Evolutionary conservation across 2,329 filamentous ascomycete species (phyloP), one percentile per base, ranked within the genome.

Genomic region (Phyllosticta capitalensis): DNA sequence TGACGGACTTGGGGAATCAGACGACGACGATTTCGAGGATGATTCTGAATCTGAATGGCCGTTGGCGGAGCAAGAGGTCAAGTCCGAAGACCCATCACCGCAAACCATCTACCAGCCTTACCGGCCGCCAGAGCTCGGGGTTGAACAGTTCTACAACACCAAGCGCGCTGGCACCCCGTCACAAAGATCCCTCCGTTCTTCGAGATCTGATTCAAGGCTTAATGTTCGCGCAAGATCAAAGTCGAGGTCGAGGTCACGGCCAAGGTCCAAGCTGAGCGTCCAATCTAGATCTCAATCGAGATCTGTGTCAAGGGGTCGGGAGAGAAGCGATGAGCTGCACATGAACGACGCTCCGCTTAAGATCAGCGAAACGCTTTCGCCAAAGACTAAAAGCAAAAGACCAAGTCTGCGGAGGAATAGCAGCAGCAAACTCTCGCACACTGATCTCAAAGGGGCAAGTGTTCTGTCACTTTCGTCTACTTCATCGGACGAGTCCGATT

Each of bases 1-100:
- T 60, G 78, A 80, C 59, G 77, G 72, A 3, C 67, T 78, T 10
- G 71, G 70, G 45, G 64, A 74, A 22, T 72, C 74, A 12, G 73
- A 74, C 21, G 72, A 72, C 33, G 72, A 73, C 10, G 53, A 61
- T 5, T 67, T 69, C 9, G 67, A 66, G 9, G 56, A 52, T 9
- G 21, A 58, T 21, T 19, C 17, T 4, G 38, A 45, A n/a, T n/a
- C 38, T 4, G 38, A 45, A n/a, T 45, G 38, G 38, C 38, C 38
- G 14, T 45, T 45, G 14, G 14, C 14, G 5, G 38, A 45, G 14
- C 14, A 45, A 1, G 38, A n/a, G 1, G 14, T n/a, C 5, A 45
- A n/a, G 38, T 5, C 38, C 3, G 14, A n/a, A 3, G 38, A 45
- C 5, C 14, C n/a, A 17, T 14, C 7, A 4, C n/a, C 14, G 38